These are phyloP conservation scores for Podaxis sp. DNA, from an alignment of 768 basidiomycete genomes.

Conservation along the genomic window DNA sequence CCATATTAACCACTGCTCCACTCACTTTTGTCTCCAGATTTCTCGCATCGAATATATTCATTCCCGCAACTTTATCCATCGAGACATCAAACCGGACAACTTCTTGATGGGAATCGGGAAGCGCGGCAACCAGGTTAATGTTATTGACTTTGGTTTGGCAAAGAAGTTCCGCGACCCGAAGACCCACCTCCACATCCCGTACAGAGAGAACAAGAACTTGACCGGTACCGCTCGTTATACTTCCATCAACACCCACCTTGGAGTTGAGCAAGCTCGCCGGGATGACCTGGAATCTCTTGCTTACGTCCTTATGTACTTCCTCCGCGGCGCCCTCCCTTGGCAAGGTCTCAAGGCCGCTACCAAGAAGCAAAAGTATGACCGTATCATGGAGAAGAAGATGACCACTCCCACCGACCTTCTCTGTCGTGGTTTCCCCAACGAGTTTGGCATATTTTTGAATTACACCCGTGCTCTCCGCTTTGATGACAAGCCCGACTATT, in stretches of 20 bases:
- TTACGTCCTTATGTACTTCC: constrained; percentile 99
- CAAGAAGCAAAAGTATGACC: constrained; percentile 99
- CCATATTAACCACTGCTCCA: constrained; percentile 19
- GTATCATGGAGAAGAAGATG: constrained; percentile 99
- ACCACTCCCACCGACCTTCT: constrained; percentile 95
- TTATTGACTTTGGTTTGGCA: constrained; percentile 96
- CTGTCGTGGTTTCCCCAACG: constrained; percentile 99
- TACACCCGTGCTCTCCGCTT: constrained; percentile 98
- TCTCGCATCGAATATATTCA: constrained; percentile 99
- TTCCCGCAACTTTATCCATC: constrained; percentile 97
- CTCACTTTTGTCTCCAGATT: constrained; percentile 54
- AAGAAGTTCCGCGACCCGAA: constrained; percentile 99
- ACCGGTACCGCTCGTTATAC: constrained; percentile 99
- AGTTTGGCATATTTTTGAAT: constrained; percentile 99
- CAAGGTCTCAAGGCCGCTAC: constrained; percentile 99
- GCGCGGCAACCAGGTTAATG: constrained; percentile 99
- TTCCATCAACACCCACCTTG: constrained; percentile 98
- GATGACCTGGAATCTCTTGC: constrained; percentile 98
- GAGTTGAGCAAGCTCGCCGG: constrained; percentile 96
- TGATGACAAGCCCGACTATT: constrained; percentile 99
- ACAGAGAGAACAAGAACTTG: constrained; percentile 99
- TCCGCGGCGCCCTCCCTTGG: constrained; percentile 97
- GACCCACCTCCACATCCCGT: constrained; percentile 99
- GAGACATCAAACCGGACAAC: constrained; percentile 99
- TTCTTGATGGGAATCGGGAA: constrained; percentile 99